Percentiles rank a stretch among this genome's conserved stretches.
These are phyloP conservation scores for Lactarius deliciosus DNA, from an alignment of 768 basidiomycete species.

Conservation along the genomic window DNA sequence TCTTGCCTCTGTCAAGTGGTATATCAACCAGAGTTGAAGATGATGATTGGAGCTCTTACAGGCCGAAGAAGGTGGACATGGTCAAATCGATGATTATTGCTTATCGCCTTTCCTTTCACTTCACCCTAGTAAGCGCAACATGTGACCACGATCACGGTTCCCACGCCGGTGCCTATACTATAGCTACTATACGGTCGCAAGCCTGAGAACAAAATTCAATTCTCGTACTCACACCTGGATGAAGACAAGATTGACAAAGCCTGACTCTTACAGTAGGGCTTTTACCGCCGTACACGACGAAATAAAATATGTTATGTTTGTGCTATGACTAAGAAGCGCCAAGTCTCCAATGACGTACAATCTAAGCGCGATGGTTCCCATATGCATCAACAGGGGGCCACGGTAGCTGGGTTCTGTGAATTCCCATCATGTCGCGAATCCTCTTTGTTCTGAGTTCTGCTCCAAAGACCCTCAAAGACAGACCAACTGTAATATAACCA, in stretches of 20 bases:
- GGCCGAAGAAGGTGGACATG: slow-evolving; percentile 88
- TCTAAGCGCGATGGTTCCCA: too few species aligned
- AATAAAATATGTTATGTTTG: too few species aligned
- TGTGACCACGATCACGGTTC: neutral
- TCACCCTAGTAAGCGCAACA: neutral
- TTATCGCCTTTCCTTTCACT: neutral
- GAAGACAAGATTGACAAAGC: too few species aligned
- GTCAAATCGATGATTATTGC: slow-evolving; percentile 8
- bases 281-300: too few species aligned
- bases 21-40: neutral
- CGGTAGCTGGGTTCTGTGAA: neutral
- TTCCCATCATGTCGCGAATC: slow-evolving; percentile 36
- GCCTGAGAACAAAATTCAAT: neutral
- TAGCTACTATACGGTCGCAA: neutral
- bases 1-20: slow-evolving; percentile 63
- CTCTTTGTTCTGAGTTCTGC: slow-evolving; percentile 78
- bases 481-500: slow-evolving; percentile 44
- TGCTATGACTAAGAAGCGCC: too few species aligned
- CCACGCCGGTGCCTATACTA: neutral
- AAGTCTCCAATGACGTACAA: neutral
- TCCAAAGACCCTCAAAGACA: slow-evolving; percentile 52
- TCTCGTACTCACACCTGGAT: neutral
- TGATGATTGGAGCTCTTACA: slow-evolving; percentile 52
- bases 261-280: neutral
- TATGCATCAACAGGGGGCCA: too few species aligned